These are phyloP conservation scores for Nakazawaea populi DNA, from an alignment of 805 yeast genomes.

Conservation along the genomic window DNA sequence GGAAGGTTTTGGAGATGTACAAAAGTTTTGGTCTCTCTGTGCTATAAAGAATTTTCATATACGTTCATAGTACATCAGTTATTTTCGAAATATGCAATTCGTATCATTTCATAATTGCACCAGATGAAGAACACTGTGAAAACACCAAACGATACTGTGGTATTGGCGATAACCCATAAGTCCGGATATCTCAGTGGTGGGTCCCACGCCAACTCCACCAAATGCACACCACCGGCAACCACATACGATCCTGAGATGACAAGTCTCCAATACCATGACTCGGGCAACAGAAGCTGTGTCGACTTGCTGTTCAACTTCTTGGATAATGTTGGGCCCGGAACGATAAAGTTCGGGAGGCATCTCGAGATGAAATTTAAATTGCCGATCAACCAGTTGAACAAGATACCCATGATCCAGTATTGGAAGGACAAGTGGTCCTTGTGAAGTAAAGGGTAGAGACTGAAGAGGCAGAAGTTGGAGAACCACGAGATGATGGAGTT, in stretches of 20 bases:
- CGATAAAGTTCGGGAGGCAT: slow-evolving; percentile 31
- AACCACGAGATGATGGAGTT: slow-evolving; percentile 82
- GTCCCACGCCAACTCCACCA: slow-evolving; percentile 39
- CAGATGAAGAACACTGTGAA: slow-evolving; percentile 79
- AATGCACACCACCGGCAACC: slow-evolving; percentile 44
- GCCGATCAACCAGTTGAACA: slow-evolving; percentile 79
- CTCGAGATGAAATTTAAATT: slow-evolving; percentile 51
- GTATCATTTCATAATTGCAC: slow-evolving; percentile 51
- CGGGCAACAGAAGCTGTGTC: slow-evolving; percentile 35
- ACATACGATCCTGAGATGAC: slow-evolving; percentile 48
- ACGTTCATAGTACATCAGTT: too few relatives aligned
- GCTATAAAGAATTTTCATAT: too few relatives aligned
- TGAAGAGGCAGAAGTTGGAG: slow-evolving; percentile 75
- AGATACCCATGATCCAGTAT: slow-evolving; percentile 50
- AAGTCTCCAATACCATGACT: slow-evolving; percentile 40
- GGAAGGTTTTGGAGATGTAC: too few relatives aligned
- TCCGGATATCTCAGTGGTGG: slow-evolving; percentile 74
- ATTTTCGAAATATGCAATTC: not conserved
- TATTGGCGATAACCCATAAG: slow-evolving; percentile 76
- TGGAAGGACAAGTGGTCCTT: slow-evolving; percentile 74
- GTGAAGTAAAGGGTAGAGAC: slow-evolving; percentile 80
- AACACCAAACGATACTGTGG: slow-evolving; percentile 67
- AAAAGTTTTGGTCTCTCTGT: too few relatives aligned
- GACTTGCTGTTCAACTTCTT: slow-evolving; percentile 7
- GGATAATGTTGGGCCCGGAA: slow-evolving; percentile 33